Percentiles rank a stretch among this genome's conserved stretches.
Conservation (phyloP, 192 early-diverging fungal genomes). For the Backusella liffmaniae region DNA sequence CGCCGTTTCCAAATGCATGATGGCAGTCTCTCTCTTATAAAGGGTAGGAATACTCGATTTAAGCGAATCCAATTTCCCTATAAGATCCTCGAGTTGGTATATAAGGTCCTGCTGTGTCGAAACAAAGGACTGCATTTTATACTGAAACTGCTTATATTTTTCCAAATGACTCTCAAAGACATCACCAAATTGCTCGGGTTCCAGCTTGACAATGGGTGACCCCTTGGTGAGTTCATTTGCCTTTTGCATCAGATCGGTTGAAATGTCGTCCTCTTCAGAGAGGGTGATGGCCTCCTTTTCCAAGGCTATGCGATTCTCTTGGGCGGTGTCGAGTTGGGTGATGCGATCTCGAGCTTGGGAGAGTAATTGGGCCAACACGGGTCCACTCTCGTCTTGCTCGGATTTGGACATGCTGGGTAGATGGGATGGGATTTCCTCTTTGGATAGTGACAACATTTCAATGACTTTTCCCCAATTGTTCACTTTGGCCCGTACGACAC, state of each 20-base stretch:
- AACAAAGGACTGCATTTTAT: constrained; percentile 45
- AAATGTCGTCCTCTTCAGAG: constrained; percentile 76
- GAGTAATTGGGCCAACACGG: constrained; percentile 13
- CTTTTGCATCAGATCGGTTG: constrained; percentile 57
- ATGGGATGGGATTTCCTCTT: constrained; percentile 11
- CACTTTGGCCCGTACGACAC: constrained; percentile 54
- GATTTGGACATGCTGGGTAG: constrained; percentile 9
- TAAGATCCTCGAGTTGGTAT: constrained; percentile 52
- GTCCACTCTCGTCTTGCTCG: constrained; percentile 6
- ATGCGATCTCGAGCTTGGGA: not conserved
- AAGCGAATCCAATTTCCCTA: constrained; percentile 10
- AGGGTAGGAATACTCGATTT: constrained; percentile 47
- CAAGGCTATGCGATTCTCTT: constrained; percentile 33
- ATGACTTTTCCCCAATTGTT: constrained; percentile 58
- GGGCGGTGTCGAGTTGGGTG: constrained; percentile 12
- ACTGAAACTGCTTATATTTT: constrained; percentile 63
- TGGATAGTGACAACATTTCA: constrained; percentile 44
- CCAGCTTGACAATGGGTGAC: constrained; percentile 64
- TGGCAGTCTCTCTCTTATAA: constrained; percentile 66
- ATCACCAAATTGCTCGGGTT: constrained; percentile 71
- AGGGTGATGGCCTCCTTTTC: constrained; percentile 64
- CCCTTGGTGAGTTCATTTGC: constrained; percentile 60
- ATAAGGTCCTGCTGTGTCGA: constrained; percentile 58
- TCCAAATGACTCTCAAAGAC: constrained; percentile 69
- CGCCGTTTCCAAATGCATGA: constrained; percentile 73